phyloP scores from a whole-genome alignment of 2,329 filamentous ascomycete species.

The Blumeria graminis region DNA sequence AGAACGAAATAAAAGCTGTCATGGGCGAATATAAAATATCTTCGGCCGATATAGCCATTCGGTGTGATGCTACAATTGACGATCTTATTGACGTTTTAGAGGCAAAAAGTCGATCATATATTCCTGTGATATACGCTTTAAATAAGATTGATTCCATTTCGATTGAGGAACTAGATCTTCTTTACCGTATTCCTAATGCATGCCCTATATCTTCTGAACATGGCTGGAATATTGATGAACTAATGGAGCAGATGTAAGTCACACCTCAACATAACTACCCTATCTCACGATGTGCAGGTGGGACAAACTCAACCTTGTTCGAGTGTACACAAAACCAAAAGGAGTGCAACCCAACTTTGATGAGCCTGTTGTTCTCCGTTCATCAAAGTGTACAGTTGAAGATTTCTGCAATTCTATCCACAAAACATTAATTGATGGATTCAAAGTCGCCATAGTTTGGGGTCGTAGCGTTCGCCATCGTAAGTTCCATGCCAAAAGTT shows the following conservation, averaged over 20 bases:
- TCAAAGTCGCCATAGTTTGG: slow-evolving; percentile 88
- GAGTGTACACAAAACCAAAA: slow-evolving; percentile 97
- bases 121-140: slow-evolving; percentile 94
- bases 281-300: slow-evolving; percentile 26
- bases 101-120: slow-evolving; percentile 83
- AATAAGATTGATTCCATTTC: slow-evolving; percentile 99
- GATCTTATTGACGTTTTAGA: slow-evolving; percentile 92
- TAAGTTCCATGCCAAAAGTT: not conserved
- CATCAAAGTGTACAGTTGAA: slow-evolving; percentile 68
- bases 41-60: slow-evolving; percentile 90
- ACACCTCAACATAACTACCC: not conserved
- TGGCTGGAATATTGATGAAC: slow-evolving; percentile 93
- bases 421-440: slow-evolving; percentile 84
- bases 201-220: slow-evolving; percentile 94
- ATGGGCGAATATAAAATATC: slow-evolving; percentile 94
- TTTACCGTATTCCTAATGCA: slow-evolving; percentile 91
- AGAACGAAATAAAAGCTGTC: slow-evolving; percentile 93
- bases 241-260: slow-evolving; percentile 70
- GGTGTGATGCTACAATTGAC: slow-evolving; percentile 92
- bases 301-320: slow-evolving; percentile 77
- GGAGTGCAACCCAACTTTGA: slow-evolving; percentile 83
- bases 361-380: slow-evolving; percentile 68
- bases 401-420: slow-evolving; percentile 98
- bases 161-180: slow-evolving; percentile 85
- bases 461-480: slow-evolving; percentile 93